phyloP scores from a whole-genome alignment of 257 asterid species.

The Haberlea rhodopensis region DNA sequence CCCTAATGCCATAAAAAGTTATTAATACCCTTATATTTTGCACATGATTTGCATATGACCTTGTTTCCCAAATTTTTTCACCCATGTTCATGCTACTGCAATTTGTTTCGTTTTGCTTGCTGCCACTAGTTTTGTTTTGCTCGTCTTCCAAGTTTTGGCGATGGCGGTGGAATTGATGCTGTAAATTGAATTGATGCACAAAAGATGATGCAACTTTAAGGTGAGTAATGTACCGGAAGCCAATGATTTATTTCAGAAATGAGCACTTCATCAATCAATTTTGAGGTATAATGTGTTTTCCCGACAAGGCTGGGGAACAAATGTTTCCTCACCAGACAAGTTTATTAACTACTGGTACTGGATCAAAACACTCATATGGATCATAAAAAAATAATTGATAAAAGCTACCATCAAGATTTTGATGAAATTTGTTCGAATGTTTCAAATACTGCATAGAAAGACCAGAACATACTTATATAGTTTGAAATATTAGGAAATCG shows the following conservation, averaged over 20 bases:
- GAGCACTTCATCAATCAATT: slow-evolving; percentile 88
- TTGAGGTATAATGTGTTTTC: slow-evolving; percentile 85
- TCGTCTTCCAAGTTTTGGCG: too few relatives aligned
- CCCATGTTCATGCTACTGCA: too few relatives aligned
- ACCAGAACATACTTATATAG: slow-evolving; percentile 63
- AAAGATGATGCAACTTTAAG: slow-evolving; percentile 18
- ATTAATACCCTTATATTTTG: too few relatives aligned
- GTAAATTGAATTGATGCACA: too few relatives aligned
- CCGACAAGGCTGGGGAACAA: slow-evolving; percentile 87
- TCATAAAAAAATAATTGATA: slow-evolving; percentile 69
- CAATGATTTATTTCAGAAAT: slow-evolving; percentile 69
- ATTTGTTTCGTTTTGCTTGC: too few relatives aligned
- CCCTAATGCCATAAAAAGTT: too few relatives aligned
- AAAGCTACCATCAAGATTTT: slow-evolving; percentile 48
- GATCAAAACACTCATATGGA: slow-evolving; percentile 75
- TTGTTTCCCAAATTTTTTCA: too few relatives aligned
- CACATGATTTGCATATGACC: too few relatives aligned
- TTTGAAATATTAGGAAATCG: slow-evolving; percentile 71
- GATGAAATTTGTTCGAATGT: slow-evolving; percentile 22
- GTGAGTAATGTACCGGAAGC: slow-evolving; percentile 68
- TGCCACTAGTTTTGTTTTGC: too few relatives aligned
- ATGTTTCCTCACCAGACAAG: slow-evolving; percentile 57
- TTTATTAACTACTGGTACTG: slow-evolving; percentile 56
- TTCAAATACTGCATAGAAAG: slow-evolving; percentile 26
- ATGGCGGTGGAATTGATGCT: too few relatives aligned